Percentiles rank a stretch among this genome's conserved stretches.
phyloP scores from a whole-genome alignment of 2,329 filamentous ascomycete species.

The Ascochyta fabae region DNA sequence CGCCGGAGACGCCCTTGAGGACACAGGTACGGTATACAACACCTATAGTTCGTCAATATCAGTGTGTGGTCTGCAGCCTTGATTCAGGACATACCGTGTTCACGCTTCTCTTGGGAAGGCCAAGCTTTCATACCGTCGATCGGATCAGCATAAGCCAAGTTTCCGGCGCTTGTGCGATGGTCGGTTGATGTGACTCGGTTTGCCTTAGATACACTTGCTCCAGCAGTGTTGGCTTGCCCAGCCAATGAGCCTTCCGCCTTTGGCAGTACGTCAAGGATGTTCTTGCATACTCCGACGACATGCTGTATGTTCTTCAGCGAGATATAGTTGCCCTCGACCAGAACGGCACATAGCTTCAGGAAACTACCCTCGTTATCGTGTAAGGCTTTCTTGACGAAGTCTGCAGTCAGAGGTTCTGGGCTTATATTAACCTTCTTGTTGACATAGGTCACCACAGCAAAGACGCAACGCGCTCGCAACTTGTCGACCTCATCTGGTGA shows the following conservation, averaged over 20 bases:
- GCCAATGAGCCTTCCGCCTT: constrained; percentile 14
- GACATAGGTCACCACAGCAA: constrained; percentile 30
- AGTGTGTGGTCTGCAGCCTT: fast-evolving
- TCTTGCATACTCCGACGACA: constrained; percentile 31
- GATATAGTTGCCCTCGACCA: constrained; percentile 30
- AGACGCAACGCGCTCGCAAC: constrained; percentile 25
- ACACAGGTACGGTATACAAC: constrained; percentile 34
- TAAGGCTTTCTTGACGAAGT: constrained; percentile 24
- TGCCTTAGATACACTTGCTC: no score
- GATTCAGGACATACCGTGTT: constrained; percentile 28
- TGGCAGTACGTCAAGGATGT: constrained; percentile 25
- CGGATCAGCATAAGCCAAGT: constrained; percentile 3
- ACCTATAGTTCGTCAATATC: constrained; percentile 24
- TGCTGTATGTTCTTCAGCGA: constrained; percentile 29
- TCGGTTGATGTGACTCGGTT: neutral
- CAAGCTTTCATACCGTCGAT: constrained; percentile 28
- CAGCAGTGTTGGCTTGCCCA: neutral
- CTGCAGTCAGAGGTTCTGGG: constrained; percentile 11
- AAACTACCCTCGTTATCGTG: constrained; percentile 29
- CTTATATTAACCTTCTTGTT: constrained; percentile 24
- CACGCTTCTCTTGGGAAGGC: constrained; percentile 41
- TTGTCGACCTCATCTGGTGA: constrained; percentile 16
- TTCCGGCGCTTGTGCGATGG: neutral
- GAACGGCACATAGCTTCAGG: constrained; percentile 27
- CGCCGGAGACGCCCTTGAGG: constrained; percentile 32